These are phyloP conservation scores for Teratosphaeria epicoccoides DNA, from an alignment of 2,329 filamentous ascomycete species.

Conservation along the genomic window DNA sequence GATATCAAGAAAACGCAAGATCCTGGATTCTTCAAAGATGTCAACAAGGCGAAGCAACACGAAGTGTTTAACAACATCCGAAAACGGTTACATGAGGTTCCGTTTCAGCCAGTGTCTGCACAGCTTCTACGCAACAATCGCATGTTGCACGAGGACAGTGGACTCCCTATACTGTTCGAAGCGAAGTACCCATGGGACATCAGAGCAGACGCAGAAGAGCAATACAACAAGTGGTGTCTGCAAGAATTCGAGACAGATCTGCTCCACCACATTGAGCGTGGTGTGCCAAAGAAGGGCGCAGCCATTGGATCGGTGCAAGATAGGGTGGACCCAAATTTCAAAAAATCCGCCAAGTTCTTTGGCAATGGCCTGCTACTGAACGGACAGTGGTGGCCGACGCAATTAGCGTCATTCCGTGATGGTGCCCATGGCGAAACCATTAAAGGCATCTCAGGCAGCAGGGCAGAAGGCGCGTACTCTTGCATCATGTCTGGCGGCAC, in stretches of 20 bases:
- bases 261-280: slow-evolving; percentile 33
- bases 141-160: slow-evolving; percentile 28
- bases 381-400: slow-evolving; percentile 46
- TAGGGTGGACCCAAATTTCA: not conserved
- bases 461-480: slow-evolving; percentile 39
- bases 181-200: slow-evolving; percentile 36
- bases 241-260: slow-evolving; percentile 35
- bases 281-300: slow-evolving; percentile 5
- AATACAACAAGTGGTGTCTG: slow-evolving; percentile 37
- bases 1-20: slow-evolving; percentile 3
- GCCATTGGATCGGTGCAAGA: not conserved
- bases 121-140: slow-evolving; percentile 25
- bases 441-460: slow-evolving; percentile 43
- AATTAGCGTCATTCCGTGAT: slow-evolving; percentile 40
- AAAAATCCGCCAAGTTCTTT: slow-evolving; percentile 22
- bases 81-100: slow-evolving; percentile 29
- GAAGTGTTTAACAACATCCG: slow-evolving; percentile 22
- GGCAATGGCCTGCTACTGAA: slow-evolving; percentile 34
- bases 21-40: not conserved
- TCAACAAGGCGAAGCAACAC: not conserved
- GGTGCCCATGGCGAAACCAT: slow-evolving; percentile 43
- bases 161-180: slow-evolving; percentile 34
- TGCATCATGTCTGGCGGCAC: slow-evolving; percentile 41
- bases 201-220: slow-evolving; percentile 34
- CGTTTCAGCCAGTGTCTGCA: slow-evolving; percentile 26